A percentile compares a stretch with the other conserved stretches of the same genome.
These are phyloP conservation scores for Fraxinus americana DNA, from an alignment of 257 asterid species.

Conservation along the genomic window DNA sequence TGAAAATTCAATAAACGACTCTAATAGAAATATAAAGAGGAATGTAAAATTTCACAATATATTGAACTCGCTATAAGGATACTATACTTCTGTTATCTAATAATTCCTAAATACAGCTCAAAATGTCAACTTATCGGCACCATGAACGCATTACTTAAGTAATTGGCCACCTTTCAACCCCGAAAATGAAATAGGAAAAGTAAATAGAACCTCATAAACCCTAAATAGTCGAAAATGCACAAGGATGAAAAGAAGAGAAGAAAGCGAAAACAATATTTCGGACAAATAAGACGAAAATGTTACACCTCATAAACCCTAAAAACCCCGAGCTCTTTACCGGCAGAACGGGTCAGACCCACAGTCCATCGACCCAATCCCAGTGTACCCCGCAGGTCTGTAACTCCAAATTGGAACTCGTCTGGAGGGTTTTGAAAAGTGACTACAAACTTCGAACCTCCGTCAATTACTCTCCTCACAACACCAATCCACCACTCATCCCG, in stretches of 20 bases:
- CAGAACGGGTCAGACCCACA: constrained; percentile 58
- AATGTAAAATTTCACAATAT: background rate
- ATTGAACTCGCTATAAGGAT: background rate
- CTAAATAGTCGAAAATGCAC: background rate
- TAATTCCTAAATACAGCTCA: background rate
- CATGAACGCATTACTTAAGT: background rate
- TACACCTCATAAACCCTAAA: background rate
- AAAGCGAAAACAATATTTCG: background rate
- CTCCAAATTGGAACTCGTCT: constrained; percentile 52
- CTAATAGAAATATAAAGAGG: background rate
- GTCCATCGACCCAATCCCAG: constrained; percentile 60
- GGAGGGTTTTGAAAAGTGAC: constrained; percentile 59
- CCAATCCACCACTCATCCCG: constrained; percentile 83
- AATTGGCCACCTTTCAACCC: background rate
- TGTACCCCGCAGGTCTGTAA: constrained; percentile 56
- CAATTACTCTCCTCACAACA: constrained; percentile 32
- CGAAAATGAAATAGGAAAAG: background rate
- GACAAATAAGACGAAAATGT: background rate
- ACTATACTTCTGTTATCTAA: background rate
- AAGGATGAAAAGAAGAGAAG: background rate
- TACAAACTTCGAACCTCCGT: constrained; percentile 28
- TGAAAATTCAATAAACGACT: background rate
- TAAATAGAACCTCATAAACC: background rate
- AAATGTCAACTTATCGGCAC: background rate
- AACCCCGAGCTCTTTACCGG: constrained; percentile 39